Percentiles rank a stretch among this genome's conserved stretches.
Conservation (phyloP, 148 eudicot species). For the Polygonum aviculare region DNA sequence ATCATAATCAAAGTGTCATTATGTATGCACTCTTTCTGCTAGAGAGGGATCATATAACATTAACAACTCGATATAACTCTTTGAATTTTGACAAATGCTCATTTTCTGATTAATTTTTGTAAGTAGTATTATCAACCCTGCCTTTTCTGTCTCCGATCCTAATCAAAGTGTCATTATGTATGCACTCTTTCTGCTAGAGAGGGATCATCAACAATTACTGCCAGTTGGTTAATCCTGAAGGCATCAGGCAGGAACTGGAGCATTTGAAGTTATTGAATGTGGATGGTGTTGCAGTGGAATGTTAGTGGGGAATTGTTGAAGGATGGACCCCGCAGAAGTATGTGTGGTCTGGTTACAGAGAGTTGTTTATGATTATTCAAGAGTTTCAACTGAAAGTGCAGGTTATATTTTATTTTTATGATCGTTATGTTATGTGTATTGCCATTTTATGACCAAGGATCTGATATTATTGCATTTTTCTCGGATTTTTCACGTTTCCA, state of each 20-base stretch:
- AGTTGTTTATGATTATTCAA: slow-evolving; percentile 48
- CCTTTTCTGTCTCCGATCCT: not conserved
- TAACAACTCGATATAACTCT: no score
- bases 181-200: slow-evolving; percentile 31
- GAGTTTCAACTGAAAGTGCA: slow-evolving; percentile 55
- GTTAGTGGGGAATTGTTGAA: slow-evolving; percentile 82
- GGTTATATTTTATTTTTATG: slow-evolving; percentile 26
- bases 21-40: no score
- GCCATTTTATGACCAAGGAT: not conserved
- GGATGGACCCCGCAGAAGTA: slow-evolving; percentile 53
- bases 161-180: slow-evolving; percentile 4
- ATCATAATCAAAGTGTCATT: no score
- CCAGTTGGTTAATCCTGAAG: slow-evolving; percentile 60
- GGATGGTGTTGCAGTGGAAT: slow-evolving; percentile 51
- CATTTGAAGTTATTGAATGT: slow-evolving; percentile 53
- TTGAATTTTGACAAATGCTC: not conserved
- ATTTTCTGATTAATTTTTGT: not conserved
- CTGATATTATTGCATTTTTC: not conserved
- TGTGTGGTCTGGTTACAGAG: slow-evolving; percentile 57
- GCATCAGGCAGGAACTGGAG: slow-evolving; percentile 44
- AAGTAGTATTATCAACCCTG: not conserved
- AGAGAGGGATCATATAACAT: no score
- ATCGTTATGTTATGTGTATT: slow-evolving; percentile 1
- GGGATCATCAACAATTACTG: slow-evolving; percentile 62
- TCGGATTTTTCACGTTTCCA: not conserved